Conservation (phyloP, 2,329 filamentous ascomycete species). For the Trichophyton equinum region DNA sequence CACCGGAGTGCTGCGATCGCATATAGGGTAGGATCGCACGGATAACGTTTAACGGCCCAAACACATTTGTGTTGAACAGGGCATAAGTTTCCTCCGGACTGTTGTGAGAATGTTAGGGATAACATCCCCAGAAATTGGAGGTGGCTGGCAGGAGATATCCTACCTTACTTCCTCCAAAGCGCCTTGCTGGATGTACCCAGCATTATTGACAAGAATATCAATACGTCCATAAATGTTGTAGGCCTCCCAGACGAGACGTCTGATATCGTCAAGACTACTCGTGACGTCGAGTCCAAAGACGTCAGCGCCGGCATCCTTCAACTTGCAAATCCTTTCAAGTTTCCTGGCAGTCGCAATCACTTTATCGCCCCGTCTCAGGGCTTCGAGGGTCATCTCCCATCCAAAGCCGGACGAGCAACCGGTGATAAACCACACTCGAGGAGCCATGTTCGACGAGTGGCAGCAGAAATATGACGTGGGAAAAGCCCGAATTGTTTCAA, state of each 20-base stretch:
- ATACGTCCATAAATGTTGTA: constrained; percentile 17
- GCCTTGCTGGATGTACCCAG: constrained; percentile 20
- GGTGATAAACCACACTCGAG: constrained; percentile 26
- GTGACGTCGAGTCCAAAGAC: constrained; percentile 20
- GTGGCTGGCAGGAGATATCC: background rate
- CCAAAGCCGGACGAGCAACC: constrained; percentile 27
- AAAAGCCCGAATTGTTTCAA: no score
- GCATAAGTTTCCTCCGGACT: constrained; percentile 16
- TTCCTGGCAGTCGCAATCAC: constrained; percentile 28
- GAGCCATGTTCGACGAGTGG: constrained; percentile 8
- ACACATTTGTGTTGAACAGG: constrained; percentile 29
- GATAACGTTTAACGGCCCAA: constrained; percentile 27
- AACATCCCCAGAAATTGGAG: background rate
- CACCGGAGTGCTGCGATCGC: constrained; percentile 21
- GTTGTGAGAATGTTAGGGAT: constrained; percentile 3
- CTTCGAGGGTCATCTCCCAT: constrained; percentile 18
- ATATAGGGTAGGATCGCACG: constrained; percentile 28
- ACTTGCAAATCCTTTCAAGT: constrained; percentile 16
- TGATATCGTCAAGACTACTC: constrained; percentile 12
- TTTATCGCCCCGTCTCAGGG: constrained; percentile 21
- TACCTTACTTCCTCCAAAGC: constrained; percentile 21
- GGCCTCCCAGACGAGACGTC: constrained; percentile 14
- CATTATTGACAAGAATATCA: constrained; percentile 28
- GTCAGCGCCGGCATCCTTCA: constrained; percentile 19
- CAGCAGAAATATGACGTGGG: background rate